Evolutionary conservation across 2,329 filamentous ascomycete genomes (phyloP), one percentile per base, ranked within the genome.

Genomic region (Aspergillus viridinutans): DNA sequence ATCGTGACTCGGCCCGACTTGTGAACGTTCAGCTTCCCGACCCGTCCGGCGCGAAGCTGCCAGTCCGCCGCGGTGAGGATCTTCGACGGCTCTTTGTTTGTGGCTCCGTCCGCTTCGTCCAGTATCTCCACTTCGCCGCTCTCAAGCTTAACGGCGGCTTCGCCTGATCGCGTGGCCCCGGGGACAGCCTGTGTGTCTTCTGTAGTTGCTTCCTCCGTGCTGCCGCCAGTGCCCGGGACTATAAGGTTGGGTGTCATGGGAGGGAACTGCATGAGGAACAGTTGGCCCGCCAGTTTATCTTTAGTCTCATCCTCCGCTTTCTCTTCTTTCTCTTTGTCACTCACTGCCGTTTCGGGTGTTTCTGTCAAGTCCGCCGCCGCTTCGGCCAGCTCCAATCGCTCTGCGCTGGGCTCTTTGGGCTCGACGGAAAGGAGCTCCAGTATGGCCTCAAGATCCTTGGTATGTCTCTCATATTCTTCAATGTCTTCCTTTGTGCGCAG

Each of bases 241-340:
- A 75, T 63, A 25, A 87, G 78, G 57, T 82, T 81, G 4, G 85
- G 85, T 3, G 86, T 81, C 57, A 85, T 77, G 0, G 85, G 84
- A 12, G 85, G 85, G 64, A 87, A 81, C 69, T 87, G 85, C 69
- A 87, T 83, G 52, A 87, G 76, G 67, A 87, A 87, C 53, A 85
- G 77, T 56, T 81, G 80, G 54, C 85, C 81, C 38, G 81, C 73
- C 20, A 79, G 75, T 45, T 75, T 74, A 52, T 74, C 78, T 64
- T 74, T 65, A 50, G 56, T 61, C 10, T 51, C 52, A 21, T 68
- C 58, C 25, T 65, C 60, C 32, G 64, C 62, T n/a, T 60, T 54
- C 10, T 62, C 65, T 50, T 64, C 58, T 14, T 64, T 58, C 9
- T 61, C 59, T 32, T 61, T 55, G 21, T 55, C 60, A 4, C 52